Evolutionary conservation across 768 basidiomycete species (phyloP).

Genomic region (Russula emetica): DNA sequence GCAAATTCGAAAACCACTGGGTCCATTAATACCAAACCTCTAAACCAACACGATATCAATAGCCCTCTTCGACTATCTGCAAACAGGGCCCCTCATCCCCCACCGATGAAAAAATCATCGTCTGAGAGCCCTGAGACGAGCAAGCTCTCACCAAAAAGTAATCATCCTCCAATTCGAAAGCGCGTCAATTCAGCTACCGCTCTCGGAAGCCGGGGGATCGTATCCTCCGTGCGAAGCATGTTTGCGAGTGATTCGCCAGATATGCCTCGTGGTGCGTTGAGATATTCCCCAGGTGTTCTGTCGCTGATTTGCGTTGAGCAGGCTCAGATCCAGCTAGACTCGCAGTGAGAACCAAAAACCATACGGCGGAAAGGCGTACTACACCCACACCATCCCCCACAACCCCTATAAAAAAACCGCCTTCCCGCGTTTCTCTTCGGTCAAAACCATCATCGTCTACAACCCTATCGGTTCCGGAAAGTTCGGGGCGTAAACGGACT

Average conservation of each 20-base stretch:
- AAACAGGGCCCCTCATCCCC: conserved; percentile 2
- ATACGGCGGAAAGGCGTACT: conserved; percentile 8
- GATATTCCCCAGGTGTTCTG: background rate
- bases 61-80: conserved; percentile 18
- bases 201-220: conserved; percentile 20
- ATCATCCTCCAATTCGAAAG: conserved; percentile 15
- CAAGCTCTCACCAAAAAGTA: conserved; percentile 3
- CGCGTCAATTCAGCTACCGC: conserved; percentile 27
- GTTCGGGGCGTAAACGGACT: conserved; percentile 18
- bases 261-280: conserved; percentile 3
- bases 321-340: conserved; percentile 7
- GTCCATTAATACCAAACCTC: conserved; percentile 34
- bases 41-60: conserved; percentile 20
- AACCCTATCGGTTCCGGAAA: conserved; percentile 17
- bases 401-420: conserved; percentile 7
- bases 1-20: conserved; percentile 29
- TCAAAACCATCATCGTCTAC: conserved; percentile 15
- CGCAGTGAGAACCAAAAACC: background rate
- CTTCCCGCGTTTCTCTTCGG: conserved; percentile 15
- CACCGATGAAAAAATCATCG: conserved; percentile 17
- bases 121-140: conserved; percentile 11
- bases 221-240: conserved; percentile 23
- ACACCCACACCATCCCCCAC: conserved; percentile 8
- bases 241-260: conserved; percentile 14
- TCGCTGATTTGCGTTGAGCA: background rate